Conservation (phyloP, 441 rosid genomes). For the Mallotus repandus region DNA sequence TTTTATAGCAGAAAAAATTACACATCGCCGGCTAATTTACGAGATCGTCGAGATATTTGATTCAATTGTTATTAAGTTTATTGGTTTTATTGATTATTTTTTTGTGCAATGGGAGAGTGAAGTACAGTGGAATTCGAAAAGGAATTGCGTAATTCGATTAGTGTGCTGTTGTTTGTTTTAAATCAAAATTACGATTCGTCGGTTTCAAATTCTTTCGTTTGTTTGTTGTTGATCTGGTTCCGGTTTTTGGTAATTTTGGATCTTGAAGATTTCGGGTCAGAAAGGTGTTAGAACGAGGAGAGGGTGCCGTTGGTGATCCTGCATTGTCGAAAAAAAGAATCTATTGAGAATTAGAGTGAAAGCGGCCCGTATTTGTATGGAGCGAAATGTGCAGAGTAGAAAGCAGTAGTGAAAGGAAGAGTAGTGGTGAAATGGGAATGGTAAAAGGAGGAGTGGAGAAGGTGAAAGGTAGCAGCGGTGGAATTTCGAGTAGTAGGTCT, state of each 20-base stretch:
- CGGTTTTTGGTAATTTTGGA: conserved; percentile 1
- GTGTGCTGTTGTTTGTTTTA: too few relatives aligned
- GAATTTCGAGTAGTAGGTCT: conserved; percentile 28
- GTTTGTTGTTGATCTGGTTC: conserved; percentile 15
- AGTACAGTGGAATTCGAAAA: too few relatives aligned
- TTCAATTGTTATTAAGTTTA: background rate
- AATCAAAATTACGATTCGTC: too few relatives aligned
- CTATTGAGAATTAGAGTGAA: background rate
- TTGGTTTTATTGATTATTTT: background rate
- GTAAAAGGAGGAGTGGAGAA: conserved; percentile 43
- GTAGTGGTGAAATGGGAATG: conserved; percentile 34
- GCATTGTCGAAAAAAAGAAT: conserved; percentile 31
- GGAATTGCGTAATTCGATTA: too few relatives aligned
- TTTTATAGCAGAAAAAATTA: too few relatives aligned
- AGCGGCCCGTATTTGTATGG: conserved; percentile 17
- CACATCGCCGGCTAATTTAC: conserved; percentile 12
- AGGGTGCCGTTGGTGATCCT: conserved; percentile 22
- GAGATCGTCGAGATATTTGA: conserved; percentile 8
- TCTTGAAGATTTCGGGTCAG: background rate
- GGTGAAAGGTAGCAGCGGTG: conserved; percentile 17
- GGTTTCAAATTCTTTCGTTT: too few relatives aligned
- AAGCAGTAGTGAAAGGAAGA: conserved; percentile 24
- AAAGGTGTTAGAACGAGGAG: background rate
- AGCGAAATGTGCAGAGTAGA: conserved; percentile 58
- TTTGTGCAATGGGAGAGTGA: too few relatives aligned